These are phyloP conservation scores for Eucalyptus globulus DNA, from an alignment of 345 rosid genomes.

Conservation along the genomic window DNA sequence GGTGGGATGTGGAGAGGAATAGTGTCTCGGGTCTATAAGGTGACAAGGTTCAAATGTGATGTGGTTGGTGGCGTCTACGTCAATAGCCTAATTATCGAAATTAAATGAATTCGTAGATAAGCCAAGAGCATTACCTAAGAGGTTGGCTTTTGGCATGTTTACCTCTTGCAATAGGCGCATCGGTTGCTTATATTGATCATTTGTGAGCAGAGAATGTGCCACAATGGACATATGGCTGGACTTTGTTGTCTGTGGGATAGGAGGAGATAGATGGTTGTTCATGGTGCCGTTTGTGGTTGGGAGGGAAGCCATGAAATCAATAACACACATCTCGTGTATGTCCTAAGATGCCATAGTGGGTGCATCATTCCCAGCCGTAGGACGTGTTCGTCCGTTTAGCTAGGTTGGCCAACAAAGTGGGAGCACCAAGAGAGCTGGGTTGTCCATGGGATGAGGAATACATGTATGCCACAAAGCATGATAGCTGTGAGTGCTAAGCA, in stretches of 20 bases:
- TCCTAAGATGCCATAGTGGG: neutral
- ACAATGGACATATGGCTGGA: fast-evolving
- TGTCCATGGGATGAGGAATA: neutral
- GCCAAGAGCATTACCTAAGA: neutral
- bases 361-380: fast-evolving
- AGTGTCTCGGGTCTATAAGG: neutral
- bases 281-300: neutral
- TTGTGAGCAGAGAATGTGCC: neutral
- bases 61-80: neutral
- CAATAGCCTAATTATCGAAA: neutral
- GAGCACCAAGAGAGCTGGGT: neutral
- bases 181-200: neutral
- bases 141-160: neutral
- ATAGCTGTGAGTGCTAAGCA: neutral
- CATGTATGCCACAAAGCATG: neutral
- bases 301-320: neutral
- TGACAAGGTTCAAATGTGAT: neutral
- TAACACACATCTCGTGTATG: neutral
- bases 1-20: neutral
- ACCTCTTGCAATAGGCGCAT: neutral
- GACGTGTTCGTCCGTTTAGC: neutral
- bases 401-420: neutral
- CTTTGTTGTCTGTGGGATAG: neutral
- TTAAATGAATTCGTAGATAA: neutral
- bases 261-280: neutral